A percentile compares a stretch with the other conserved stretches of the same genome.
Conservation (phyloP, 805 yeast species). For the Yamadazyma philogaea region DNA sequence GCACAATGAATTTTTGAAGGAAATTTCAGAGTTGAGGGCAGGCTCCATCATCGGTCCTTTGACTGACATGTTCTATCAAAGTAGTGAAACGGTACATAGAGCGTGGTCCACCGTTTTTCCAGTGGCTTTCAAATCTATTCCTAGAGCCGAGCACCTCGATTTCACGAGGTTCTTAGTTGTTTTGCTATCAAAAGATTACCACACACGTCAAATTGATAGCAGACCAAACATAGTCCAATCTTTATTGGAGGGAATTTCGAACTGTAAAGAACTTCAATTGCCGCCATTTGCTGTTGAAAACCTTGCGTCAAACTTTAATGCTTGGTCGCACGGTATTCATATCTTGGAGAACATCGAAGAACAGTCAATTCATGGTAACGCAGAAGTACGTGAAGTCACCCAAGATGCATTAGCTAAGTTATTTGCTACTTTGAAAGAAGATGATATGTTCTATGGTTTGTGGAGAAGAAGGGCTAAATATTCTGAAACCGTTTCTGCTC, state of each 20-base stretch:
- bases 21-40: constrained; percentile 41
- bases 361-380: constrained; percentile 59
- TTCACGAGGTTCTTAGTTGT: constrained; percentile 79
- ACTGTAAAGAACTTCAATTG: constrained; percentile 67
- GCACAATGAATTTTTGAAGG: constrained; percentile 30
- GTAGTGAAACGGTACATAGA: constrained; percentile 71
- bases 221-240: constrained; percentile 87
- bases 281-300: constrained; percentile 95
- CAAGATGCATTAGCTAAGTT: constrained; percentile 89
- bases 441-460: constrained; percentile 94
- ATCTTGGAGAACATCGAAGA: constrained; percentile 70
- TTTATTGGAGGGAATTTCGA: constrained; percentile 76
- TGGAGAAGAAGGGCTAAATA: constrained; percentile 98
- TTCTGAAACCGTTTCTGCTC: constrained; percentile 86
- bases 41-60: constrained; percentile 67
- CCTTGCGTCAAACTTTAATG: constrained; percentile 78
- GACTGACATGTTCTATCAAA: constrained; percentile 76
- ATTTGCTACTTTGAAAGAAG: constrained; percentile 85
- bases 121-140: constrained; percentile 67
- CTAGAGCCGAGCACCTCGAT: constrained; percentile 77
- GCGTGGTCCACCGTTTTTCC: constrained; percentile 89
- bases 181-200: constrained; percentile 85
- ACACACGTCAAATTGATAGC: constrained; percentile 81
- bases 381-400: constrained; percentile 76
- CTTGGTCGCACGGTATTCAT: constrained; percentile 87